Conservation (phyloP, 306 rosid species). For the Carpinus fangiana region DNA sequence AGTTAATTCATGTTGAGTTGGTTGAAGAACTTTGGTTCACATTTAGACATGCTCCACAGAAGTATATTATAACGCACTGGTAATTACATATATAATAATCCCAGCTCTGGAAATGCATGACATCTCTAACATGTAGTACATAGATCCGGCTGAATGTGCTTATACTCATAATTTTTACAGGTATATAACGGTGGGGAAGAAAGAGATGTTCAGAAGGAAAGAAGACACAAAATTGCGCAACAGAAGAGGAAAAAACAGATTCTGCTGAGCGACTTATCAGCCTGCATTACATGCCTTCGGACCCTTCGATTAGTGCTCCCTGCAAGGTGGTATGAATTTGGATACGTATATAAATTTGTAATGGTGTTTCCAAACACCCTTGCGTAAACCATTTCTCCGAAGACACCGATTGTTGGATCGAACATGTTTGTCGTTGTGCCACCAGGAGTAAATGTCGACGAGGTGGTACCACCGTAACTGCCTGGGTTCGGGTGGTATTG, state of each 20-base stretch:
- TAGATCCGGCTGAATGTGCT: conserved; percentile 15
- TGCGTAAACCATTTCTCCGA: conserved; percentile 70
- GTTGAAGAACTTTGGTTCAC: not conserved
- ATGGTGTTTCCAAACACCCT: conserved; percentile 72
- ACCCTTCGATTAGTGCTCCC: conserved; percentile 59
- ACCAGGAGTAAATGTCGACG: conserved; percentile 38
- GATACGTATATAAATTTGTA: conserved; percentile 55
- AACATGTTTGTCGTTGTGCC: conserved; percentile 37
- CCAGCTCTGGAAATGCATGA: conserved; percentile 18
- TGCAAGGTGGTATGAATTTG: conserved; percentile 54
- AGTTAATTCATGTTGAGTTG: too few species aligned
- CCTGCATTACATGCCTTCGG: conserved; percentile 65
- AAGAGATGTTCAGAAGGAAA: conserved; percentile 52
- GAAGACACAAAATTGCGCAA: conserved; percentile 62
- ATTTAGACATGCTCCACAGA: not conserved
- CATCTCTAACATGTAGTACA: conserved; percentile 25
- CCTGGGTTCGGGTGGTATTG: conserved; percentile 34
- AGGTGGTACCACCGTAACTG: conserved; percentile 8
- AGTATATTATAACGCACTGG: conserved; percentile 14
- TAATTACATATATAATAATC: conserved; percentile 25
- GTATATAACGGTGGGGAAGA: conserved; percentile 11
- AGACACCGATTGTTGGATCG: conserved; percentile 48
- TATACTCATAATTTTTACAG: conserved; percentile 39
- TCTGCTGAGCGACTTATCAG: conserved; percentile 71
- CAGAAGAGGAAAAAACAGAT: conserved; percentile 76